Percentiles rank a stretch among this genome's conserved stretches.
These are phyloP conservation scores for Taiwanofungus camphoratus DNA, from an alignment of 1,284 basidiomycete species.

Conservation along the genomic window DNA sequence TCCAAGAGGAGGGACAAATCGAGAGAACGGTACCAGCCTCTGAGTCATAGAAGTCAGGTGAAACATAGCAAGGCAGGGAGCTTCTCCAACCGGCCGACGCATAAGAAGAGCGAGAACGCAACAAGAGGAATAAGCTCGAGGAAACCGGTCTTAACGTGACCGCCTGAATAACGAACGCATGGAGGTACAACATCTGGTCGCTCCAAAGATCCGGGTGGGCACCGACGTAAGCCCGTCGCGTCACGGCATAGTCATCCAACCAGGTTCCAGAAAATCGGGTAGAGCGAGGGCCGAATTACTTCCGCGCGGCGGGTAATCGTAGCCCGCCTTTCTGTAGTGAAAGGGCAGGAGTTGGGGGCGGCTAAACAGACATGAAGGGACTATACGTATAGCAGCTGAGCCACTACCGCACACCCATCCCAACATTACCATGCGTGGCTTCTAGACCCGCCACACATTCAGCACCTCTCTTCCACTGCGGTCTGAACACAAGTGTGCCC, in stretches of 20 bases:
- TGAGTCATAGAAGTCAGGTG: slow-evolving; percentile 15
- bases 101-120: slow-evolving; percentile 14
- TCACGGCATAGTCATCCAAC: slow-evolving; percentile 14
- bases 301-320: slow-evolving; percentile 19
- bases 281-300: slow-evolving; percentile 21
- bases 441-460: slow-evolving; percentile 13
- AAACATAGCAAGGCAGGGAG: slow-evolving; percentile 7
- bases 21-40: slow-evolving; percentile 16
- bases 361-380: slow-evolving; percentile 11
- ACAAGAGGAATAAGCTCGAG: slow-evolving; percentile 7
- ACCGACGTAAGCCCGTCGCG: slow-evolving; percentile 20
- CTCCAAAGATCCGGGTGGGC: slow-evolving; percentile 16
- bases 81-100: slow-evolving; percentile 13
- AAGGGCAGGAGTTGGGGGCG: slow-evolving; percentile 27
- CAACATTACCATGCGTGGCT: slow-evolving; percentile 13
- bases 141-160: slow-evolving; percentile 20
- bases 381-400: slow-evolving; percentile 15
- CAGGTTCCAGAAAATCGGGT: slow-evolving; percentile 9
- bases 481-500: slow-evolving; percentile 18
- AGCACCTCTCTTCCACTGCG: slow-evolving; percentile 10
- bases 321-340: slow-evolving; percentile 27
- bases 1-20: slow-evolving; percentile 10
- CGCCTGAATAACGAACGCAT: slow-evolving; percentile 11
- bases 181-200: slow-evolving; percentile 1
- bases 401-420: slow-evolving; percentile 16